Evolutionary conservation across 1,139 yeast species (phyloP), one percentile per base, ranked within the genome.

Genomic region (Zhuliangozyma parablackwelliae): DNA sequence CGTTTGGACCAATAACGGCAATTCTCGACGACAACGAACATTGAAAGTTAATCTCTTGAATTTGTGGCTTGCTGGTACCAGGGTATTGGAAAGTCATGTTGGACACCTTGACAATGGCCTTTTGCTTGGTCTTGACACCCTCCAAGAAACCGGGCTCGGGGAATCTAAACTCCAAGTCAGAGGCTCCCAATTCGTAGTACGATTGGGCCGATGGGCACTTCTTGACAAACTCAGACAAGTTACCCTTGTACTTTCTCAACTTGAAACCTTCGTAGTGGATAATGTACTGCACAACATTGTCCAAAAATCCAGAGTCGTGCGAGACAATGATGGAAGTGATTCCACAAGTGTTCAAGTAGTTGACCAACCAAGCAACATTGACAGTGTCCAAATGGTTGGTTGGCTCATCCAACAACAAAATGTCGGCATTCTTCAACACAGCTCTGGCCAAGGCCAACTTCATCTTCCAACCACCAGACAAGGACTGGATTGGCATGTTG

Each of bases 401-500:
- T 77, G 98, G 98, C 80, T 92, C 98, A 80, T 92, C 98, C 69
- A 92, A 82, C 71, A 92, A 80, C 72, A 92, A 80, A 65, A 92
- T 92, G 74, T 92, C 97, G 59, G 97, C 97, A 75, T 89, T 89
- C 80, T 87, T 87, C 75, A 92, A 85, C 67, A 92, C 97, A 64
- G 98, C 98, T 77, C 97, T 87, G 57, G 97, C 97, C 63, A 92
- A 81, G 65, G 97, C 98, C 70, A 92, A 82, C 78, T 92, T 92
- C 98, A 92, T 92, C 82, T 92, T 92, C 98, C 98, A 92, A 82
- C 98, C 98, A 83, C 98, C 98, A 61, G 97, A 90, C 58, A 92
- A 80, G 50, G 97, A 87, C 65, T 89, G 82, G 68, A 92, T 90
- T 68, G 95, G 95, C 94, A 84, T 85, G 54, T 62, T 69, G 64